Base-by-base conservation (phyloP, 2,329 filamentous ascomycete genomes). In the Escovopsis sp. region DNA sequence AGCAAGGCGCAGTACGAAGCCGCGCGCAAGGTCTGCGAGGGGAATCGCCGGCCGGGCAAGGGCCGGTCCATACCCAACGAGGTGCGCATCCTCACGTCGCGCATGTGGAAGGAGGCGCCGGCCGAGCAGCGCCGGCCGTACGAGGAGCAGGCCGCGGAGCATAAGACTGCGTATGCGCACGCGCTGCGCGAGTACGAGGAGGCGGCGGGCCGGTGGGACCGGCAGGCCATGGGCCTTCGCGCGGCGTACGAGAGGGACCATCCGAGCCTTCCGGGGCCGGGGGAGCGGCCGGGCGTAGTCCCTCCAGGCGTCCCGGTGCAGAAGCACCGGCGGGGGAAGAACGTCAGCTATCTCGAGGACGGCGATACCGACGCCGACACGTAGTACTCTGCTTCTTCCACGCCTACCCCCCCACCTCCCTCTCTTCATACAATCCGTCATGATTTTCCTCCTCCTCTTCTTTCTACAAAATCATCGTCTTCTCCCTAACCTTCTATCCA, bases 21-120 rank as follows among this genome's bases (percentile, higher is more conserved):
- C 16, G 74, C 72, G 8, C 65, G 70, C 37, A 60, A 56, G 41
- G 62, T 58, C 33, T 81, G 79, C 48, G 74, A 80, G 41, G 72
- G 77, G 35, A 72, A 70, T n/a, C 72, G 78, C 44, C 57, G 54
- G 37, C 63, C 70, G 4, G 68, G 72, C 23, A 78, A 76, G 35
- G 72, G 72, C 10, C 78, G 79, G 45, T 62, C 75, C 1, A 66
- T 72, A 30, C 76, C 79, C 6, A 92, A 85, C 48, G 84, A 93
- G 49, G 81, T 96, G 37, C 81, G 90, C 25, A 72, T 77, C 34
- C 84, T 86, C 53, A 73, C 90, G 9, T 87, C 87, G 19, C 79
- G 80, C 51, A 87, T 90, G 77, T 98, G 90, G 90, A 83, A 80
- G 46, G 79, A 82, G 34, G 76, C 82, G 0, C 58, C 67, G 2